These are phyloP conservation scores for Monosporozyma servazzii DNA, from an alignment of 805 yeast species.

Conservation along the genomic window DNA sequence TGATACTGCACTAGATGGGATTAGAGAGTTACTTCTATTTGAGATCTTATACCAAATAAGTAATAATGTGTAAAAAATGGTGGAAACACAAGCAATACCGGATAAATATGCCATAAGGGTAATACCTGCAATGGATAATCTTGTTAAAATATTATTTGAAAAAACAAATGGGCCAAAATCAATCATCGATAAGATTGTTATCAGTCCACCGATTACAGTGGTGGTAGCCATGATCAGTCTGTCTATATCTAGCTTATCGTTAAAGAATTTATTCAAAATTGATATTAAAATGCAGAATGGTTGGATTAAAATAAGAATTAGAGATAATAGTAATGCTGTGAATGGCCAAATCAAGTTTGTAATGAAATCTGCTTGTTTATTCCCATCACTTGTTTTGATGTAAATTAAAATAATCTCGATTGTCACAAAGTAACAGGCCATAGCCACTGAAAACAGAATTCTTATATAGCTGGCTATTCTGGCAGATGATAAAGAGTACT, in stretches of 20 bases:
- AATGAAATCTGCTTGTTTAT: slow-evolving; percentile 14
- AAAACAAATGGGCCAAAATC: slow-evolving; percentile 25
- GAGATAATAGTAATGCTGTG: slow-evolving; percentile 14
- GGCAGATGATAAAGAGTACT: slow-evolving; percentile 25
- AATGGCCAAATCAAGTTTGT: slow-evolving; percentile 24
- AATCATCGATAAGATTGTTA: slow-evolving; percentile 11
- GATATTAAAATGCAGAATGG: slow-evolving; percentile 25
- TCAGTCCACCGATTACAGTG: slow-evolving; percentile 8
- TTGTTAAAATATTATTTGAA: slow-evolving; percentile 24
- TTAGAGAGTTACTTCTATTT: not conserved
- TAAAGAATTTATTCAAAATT: slow-evolving; percentile 24
- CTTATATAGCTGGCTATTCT: slow-evolving; percentile 13
- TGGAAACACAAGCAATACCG: slow-evolving; percentile 28
- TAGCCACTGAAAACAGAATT: slow-evolving; percentile 20
- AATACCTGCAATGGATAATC: slow-evolving; percentile 27
- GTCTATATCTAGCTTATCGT: slow-evolving; percentile 19
- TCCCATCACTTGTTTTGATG: slow-evolving; percentile 18
- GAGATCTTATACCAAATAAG: slow-evolving; percentile 9
- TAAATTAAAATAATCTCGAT: slow-evolving; percentile 29
- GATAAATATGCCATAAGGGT: slow-evolving; percentile 27
- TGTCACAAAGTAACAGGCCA: slow-evolving; percentile 21
- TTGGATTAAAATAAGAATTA: slow-evolving; percentile 20
- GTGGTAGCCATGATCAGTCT: slow-evolving; percentile 17
- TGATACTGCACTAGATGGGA: not conserved
- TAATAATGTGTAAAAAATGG: slow-evolving; percentile 21